Base-by-base conservation (phyloP, 2,329 filamentous ascomycete genomes). In the Allantophomopsis cytisporea region DNA sequence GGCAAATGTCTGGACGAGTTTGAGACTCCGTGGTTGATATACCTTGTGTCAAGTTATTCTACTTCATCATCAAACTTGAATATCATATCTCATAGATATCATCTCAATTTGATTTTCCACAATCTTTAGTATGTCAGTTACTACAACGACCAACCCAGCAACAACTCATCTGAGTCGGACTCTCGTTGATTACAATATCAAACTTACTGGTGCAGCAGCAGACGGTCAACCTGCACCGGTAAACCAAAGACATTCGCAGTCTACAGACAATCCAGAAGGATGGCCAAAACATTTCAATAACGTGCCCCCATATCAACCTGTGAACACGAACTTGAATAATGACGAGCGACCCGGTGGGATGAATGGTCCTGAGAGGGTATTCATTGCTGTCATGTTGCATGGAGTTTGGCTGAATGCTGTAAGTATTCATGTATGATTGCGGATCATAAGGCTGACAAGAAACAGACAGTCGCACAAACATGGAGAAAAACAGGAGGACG, bases 71-170 rank as follows among this genome's bases (percentile, higher is more conserved):
- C 31, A 13, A 4, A 32, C 12, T 32, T 15, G 12, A 13, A 13
- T 8, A 5, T 32, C 31, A 5, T 32, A 4, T 32, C 13, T 32
- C 5, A 8, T 13, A 32, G 8, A 32, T 32, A 32, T 32, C 31
- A 32, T 32, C 15, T 4, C 8, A 15, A 32, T 32, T 13, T 32
- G 5, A 32, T 32, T 8, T 5, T 4, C 31, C 5, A 5, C n/a
- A 36, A 13, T 12, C 17, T 5, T 10, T 31, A 40, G 5, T 16
- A 40, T 40, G 38, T 40, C 38, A 13, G 32, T 30, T 31, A 40
- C 38, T 11, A 36, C 32, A 12, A 40, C 38, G 17, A 31, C 5
- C 15, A 39, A 28, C 17, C 38, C 38, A 14, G 17, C 31, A 20
- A 40, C 38, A 12, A 23, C 33, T 15, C 21, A 15, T 16, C 13